Evolutionary conservation across 2,329 filamentous ascomycete species (phyloP), one percentile per base, ranked within the genome.

Genomic region (Penicillium sclerotigenum): DNA sequence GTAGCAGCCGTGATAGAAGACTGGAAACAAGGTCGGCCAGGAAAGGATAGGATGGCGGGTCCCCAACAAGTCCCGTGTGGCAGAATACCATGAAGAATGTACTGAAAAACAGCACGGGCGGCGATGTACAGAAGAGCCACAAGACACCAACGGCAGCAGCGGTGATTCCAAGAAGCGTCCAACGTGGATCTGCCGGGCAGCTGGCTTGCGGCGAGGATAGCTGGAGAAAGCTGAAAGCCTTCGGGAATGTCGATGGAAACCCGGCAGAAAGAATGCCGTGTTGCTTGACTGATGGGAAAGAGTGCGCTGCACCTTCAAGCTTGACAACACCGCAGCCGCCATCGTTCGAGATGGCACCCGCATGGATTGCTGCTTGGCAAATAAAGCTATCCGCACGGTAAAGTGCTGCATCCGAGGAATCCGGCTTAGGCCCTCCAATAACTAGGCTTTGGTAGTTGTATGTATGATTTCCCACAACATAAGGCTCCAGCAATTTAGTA

Each of bases 351-450:
- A 95, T 84, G 65, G 92, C 80, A 20, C 91, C 91, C 0, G 90
- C 86, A 69, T 96, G 91, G 47, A 96, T 89, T 33, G 91, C 91
- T 13, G 91, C 82, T 56, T 86, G 87, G 69, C 91, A 96, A 52
- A 96, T 87, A 74, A 90, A 95, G 14, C 90, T 95, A 73, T 96
- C 91, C 10, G 89, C 91, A 18, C 94, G 88, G 71, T 97, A 97
- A 22, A 89, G 79, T 0, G 87, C 81, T 1, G 64, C 64, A 6
- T 73, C 70, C 2, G 73, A 67, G 5, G 72, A 71, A 14, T 68
- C 68, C 0, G 69, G 66, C 18, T 70, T 62, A 2, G 77, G 73
- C 2, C 81, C 81, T 33, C 82, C 82, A 26, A 84, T 73, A 1
- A 84, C 78, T 18, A 83, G 71, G 2, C 75, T 68, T 55, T 76